A percentile compares a stretch with the other conserved stretches of the same genome.
phyloP scores from a whole-genome alignment of 169 alveolate genomes.

The Plasmodium blacklocki region DNA sequence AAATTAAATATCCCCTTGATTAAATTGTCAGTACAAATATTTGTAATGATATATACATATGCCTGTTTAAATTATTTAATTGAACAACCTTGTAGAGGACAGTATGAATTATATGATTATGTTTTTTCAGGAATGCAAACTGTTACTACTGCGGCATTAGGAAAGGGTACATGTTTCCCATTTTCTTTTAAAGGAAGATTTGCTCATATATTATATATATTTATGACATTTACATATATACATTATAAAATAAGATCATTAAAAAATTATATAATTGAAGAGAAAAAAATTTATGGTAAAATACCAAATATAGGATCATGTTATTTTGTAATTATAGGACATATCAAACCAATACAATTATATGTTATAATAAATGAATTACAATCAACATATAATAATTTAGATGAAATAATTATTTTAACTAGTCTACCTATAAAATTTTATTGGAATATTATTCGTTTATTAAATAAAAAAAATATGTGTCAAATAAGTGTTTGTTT shows the following conservation, averaged over 20 bases:
- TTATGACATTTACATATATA: constrained; percentile 71
- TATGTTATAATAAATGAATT: constrained; percentile 55
- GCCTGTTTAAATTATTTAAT: constrained; percentile 63
- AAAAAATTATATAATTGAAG: constrained; percentile 66
- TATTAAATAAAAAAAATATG: constrained; percentile 34
- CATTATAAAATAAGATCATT: constrained; percentile 67
- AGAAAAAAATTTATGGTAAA: constrained; percentile 66
- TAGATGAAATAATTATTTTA: constrained; percentile 66
- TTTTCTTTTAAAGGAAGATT: constrained; percentile 25
- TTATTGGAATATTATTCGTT: constrained; percentile 51
- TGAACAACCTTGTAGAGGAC: constrained; percentile 71
- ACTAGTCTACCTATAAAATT: constrained; percentile 69
- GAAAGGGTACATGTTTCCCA: constrained; percentile 74
- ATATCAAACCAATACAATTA: constrained; percentile 55
- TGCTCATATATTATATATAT: constrained; percentile 48
- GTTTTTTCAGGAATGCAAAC: constrained; percentile 76
- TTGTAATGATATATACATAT: constrained; percentile 64
- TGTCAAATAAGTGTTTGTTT: constrained; percentile 47
- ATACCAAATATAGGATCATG: constrained; percentile 48
- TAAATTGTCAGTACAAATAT: constrained; percentile 35
- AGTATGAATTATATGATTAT: constrained; percentile 69
- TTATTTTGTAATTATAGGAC: constrained; percentile 74
- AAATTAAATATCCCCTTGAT: constrained; percentile 52
- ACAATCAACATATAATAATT: constrained; percentile 31
- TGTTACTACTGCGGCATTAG: constrained; percentile 72